Conservation (phyloP, 495 filamentous ascomycete genomes). For the Staphylotrichum tortipilum region DNA sequence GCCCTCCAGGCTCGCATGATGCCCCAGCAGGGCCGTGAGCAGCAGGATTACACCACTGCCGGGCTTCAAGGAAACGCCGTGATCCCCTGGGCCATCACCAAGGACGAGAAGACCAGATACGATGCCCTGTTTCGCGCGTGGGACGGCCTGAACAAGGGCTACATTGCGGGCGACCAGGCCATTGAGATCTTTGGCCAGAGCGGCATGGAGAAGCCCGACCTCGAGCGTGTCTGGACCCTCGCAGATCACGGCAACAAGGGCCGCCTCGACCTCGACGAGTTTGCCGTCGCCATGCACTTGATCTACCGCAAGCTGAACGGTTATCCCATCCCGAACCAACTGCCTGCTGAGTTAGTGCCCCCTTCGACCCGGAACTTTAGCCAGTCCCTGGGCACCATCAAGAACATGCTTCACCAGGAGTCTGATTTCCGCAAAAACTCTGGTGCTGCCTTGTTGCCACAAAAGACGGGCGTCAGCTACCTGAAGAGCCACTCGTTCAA, state of each 20-base stretch:
- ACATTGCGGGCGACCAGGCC: constrained; percentile 83
- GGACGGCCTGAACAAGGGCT: constrained; percentile 93
- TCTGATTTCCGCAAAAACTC: constrained; percentile 76
- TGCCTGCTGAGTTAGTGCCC: constrained; percentile 89
- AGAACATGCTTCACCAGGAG: constrained; percentile 83
- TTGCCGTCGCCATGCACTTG: constrained; percentile 97
- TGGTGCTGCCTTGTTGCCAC: constrained; percentile 78
- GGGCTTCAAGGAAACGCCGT: constrained; percentile 88
- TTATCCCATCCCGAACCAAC: constrained; percentile 83
- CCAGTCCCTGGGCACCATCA: constrained; percentile 85
- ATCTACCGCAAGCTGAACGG: constrained; percentile 96
- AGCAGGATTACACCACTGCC: constrained; percentile 71
- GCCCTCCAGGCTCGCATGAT: constrained; percentile 93
- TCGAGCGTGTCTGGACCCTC: constrained; percentile 92
- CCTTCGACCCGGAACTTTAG: constrained; percentile 92
- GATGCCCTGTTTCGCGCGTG: constrained; percentile 93
- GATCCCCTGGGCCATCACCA: constrained; percentile 97
- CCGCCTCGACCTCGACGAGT: constrained; percentile 92
- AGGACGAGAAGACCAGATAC: constrained; percentile 96
- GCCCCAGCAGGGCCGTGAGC: constrained; percentile 91
- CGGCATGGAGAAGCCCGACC: constrained; percentile 77
- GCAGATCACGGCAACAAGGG: constrained; percentile 91
- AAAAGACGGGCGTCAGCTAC: constrained; percentile 96
- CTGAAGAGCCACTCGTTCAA: constrained; percentile 93
- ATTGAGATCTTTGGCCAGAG: constrained; percentile 98